phyloP scores from a whole-genome alignment of 1,139 yeast genomes.

The Kodamaea fungicola region DNA sequence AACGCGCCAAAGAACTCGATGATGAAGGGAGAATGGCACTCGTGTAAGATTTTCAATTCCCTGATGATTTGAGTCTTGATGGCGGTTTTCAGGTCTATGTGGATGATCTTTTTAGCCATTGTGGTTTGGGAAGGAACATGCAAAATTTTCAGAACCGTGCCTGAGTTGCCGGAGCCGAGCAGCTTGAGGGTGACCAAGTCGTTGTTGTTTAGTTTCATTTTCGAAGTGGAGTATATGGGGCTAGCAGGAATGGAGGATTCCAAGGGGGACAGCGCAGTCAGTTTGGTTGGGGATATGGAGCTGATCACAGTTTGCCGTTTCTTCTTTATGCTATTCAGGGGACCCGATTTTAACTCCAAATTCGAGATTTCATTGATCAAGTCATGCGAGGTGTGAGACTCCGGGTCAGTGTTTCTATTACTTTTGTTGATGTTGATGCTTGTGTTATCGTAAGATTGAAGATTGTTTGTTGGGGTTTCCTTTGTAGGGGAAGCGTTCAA shows the following conservation, averaged over 20 bases:
- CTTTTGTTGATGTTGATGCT: slow-evolving; percentile 17
- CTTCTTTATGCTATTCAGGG: slow-evolving; percentile 6
- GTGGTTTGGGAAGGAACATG: slow-evolving; percentile 85
- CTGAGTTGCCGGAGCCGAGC: slow-evolving; percentile 92
- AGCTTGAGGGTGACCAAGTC: slow-evolving; percentile 74
- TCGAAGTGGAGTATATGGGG: slow-evolving; percentile 36
- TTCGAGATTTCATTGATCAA: slow-evolving; percentile 31
- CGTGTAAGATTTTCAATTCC: slow-evolving; percentile 87
- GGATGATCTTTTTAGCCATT: slow-evolving; percentile 89
- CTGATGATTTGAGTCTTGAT: slow-evolving; percentile 84
- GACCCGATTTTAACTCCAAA: slow-evolving; percentile 17
- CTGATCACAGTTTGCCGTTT: slow-evolving; percentile 45
- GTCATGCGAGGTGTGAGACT: slow-evolving; percentile 20
- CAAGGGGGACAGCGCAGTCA: slow-evolving; percentile 22
- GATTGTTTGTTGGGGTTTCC: slow-evolving; percentile 15
- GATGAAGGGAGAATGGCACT: slow-evolving; percentile 79
- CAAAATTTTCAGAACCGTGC: slow-evolving; percentile 82
- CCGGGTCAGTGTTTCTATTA: slow-evolving; percentile 30
- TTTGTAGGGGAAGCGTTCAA: slow-evolving; percentile 25
- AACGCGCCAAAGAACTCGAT: slow-evolving; percentile 91
- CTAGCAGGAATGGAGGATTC: slow-evolving; percentile 8
- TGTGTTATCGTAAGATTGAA: slow-evolving; percentile 6
- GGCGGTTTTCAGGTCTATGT: slow-evolving; percentile 76
- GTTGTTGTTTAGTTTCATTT: slow-evolving; percentile 50
- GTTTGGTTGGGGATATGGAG: slow-evolving; percentile 44